phyloP scores from a whole-genome alignment of 2,329 filamentous ascomycete genomes.

The Fusarium cicatricum region DNA sequence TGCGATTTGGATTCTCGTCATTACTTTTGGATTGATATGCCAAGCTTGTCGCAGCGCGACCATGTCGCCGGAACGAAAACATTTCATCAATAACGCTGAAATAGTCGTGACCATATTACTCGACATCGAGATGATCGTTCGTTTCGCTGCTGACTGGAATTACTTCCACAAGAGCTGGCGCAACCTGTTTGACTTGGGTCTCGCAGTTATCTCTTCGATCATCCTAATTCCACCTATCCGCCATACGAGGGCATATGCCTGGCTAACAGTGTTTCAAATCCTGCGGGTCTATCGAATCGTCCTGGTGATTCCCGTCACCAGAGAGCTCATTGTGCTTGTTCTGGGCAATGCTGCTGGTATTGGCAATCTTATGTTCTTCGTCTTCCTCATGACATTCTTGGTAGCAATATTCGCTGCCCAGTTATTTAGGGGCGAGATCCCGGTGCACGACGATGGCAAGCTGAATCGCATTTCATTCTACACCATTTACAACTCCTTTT shows the following conservation, averaged over 20 bases:
- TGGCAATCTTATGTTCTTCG: slow-evolving; percentile 92
- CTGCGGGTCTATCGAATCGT: slow-evolving; percentile 92
- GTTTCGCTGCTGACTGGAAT: slow-evolving; percentile 82
- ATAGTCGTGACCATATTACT: slow-evolving; percentile 79
- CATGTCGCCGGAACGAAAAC: slow-evolving; percentile 70
- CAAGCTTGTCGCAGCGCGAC: slow-evolving; percentile 79
- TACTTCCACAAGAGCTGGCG: slow-evolving; percentile 76
- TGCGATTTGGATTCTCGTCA: slow-evolving; percentile 81
- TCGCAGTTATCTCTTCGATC: slow-evolving; percentile 82
- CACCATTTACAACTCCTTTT: slow-evolving; percentile 93
- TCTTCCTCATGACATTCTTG: slow-evolving; percentile 94
- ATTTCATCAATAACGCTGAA: slow-evolving; percentile 77
- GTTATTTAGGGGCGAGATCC: slow-evolving; percentile 88
- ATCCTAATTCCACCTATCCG: slow-evolving; percentile 87
- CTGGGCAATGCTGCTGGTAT: slow-evolving; percentile 93
- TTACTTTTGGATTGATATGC: slow-evolving; percentile 79
- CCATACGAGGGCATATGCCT: slow-evolving; percentile 78
- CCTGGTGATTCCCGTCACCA: slow-evolving; percentile 84
- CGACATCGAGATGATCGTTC: slow-evolving; percentile 81
- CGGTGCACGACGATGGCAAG: slow-evolving; percentile 68
- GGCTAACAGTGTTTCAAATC: slow-evolving; percentile 93
- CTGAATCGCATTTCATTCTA: slow-evolving; percentile 79
- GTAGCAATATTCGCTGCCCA: slow-evolving; percentile 93
- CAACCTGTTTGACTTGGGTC: slow-evolving; percentile 81
- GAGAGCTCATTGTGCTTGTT: slow-evolving; percentile 85